phyloP scores from a whole-genome alignment of 176 grass and related monocot genomes.

The Melocanna baccifera region DNA sequence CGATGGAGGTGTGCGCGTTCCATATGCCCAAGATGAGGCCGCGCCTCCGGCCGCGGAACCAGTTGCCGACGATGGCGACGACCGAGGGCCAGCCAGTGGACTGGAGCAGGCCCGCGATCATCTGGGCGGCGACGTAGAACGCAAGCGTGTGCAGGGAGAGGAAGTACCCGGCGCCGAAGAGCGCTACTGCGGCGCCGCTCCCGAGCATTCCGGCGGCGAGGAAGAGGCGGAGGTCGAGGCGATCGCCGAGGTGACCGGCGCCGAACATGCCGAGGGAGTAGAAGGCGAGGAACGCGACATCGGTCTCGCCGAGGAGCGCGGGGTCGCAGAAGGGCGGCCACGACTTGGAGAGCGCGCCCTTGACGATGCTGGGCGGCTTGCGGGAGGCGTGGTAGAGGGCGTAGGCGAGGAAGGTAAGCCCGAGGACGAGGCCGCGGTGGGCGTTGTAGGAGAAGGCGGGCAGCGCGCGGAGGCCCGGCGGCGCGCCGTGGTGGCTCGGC shows the following conservation, averaged over 20 bases:
- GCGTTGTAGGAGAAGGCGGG: constrained; percentile 44
- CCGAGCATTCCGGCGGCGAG: constrained; percentile 56
- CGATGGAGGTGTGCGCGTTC: constrained; percentile 70
- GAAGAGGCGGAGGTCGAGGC: constrained; percentile 65
- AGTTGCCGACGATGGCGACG: constrained; percentile 66
- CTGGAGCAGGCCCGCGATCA: constrained; percentile 56
- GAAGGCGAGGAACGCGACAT: constrained; percentile 67
- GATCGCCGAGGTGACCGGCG: constrained; percentile 64
- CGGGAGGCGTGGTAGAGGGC: constrained; percentile 69
- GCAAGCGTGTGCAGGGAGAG: constrained; percentile 35
- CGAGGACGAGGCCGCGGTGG: constrained; percentile 59
- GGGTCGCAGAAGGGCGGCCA: constrained; percentile 48
- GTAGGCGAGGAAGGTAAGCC: constrained; percentile 69
- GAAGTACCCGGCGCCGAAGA: constrained; percentile 61
- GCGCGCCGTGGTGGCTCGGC: constrained; percentile 16
- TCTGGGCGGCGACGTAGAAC: constrained; percentile 55
- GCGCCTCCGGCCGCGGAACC: constrained; percentile 55
- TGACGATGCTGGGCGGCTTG: constrained; percentile 70
- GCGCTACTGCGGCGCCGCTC: constrained; percentile 40
- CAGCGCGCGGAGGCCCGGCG: constrained; percentile 33
- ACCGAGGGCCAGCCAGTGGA: constrained; percentile 66
- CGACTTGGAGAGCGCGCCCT: constrained; percentile 46
- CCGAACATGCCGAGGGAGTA: constrained; percentile 68
- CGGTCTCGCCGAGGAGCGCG: constrained; percentile 59
- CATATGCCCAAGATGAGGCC: constrained; percentile 68